Evolutionary conservation across 192 early-diverging fungal genomes (phyloP).

Genomic region (Phycomyces blakesleeanus): DNA sequence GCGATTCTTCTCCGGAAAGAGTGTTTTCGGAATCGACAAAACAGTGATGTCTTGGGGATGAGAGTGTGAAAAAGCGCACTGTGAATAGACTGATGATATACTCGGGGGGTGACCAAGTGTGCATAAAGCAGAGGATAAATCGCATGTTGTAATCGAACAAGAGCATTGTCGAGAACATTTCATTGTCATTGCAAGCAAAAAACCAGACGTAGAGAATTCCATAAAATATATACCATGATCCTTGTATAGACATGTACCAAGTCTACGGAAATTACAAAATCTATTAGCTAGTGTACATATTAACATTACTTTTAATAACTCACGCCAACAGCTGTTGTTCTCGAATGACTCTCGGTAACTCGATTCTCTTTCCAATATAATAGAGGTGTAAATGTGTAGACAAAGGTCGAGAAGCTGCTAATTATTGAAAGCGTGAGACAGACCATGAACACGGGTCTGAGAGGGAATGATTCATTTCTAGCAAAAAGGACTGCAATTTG

Average conservation of each 20-base stretch:
- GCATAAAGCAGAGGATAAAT: slow-evolving; percentile 8
- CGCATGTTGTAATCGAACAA: not conserved
- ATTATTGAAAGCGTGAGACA: not conserved
- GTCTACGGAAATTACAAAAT: too few relatives aligned
- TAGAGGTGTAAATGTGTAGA: not conserved
- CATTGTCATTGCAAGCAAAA: not conserved
- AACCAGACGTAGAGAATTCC: slow-evolving; percentile 4
- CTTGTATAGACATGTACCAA: slow-evolving; percentile 1
- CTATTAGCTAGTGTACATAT: too few relatives aligned
- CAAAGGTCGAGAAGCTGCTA: not conserved
- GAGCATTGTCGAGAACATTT: not conserved
- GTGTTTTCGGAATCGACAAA: too few relatives aligned
- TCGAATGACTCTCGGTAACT: not conserved
- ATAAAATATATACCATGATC: not conserved
- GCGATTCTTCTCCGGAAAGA: too few relatives aligned
- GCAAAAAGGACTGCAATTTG: not conserved
- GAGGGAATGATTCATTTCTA: not conserved
- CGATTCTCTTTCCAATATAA: not conserved
- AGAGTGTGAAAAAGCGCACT: too few relatives aligned
- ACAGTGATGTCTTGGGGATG: too few relatives aligned
- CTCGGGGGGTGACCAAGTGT: not conserved
- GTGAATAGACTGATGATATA: not conserved
- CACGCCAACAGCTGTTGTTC: not conserved
- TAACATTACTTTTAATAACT: too few relatives aligned
- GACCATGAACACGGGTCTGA: not conserved